These are phyloP conservation scores for Gleditsia sinensis DNA, from an alignment of 306 rosid genomes.

Conservation along the genomic window DNA sequence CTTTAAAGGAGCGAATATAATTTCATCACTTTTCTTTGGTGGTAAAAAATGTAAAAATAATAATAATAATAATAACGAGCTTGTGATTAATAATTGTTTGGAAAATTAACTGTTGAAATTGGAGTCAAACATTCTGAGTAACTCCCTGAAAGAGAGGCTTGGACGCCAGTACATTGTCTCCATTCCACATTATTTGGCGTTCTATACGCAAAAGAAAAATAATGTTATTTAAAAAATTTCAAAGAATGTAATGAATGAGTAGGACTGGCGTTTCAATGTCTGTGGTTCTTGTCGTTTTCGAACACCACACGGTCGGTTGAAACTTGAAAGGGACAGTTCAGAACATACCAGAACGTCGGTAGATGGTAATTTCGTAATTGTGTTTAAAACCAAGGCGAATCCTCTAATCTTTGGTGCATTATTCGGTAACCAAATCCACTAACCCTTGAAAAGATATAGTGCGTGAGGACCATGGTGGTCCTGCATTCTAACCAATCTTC, in stretches of 20 bases:
- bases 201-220: too few species aligned
- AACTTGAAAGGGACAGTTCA: neutral
- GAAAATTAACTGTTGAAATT: too few species aligned
- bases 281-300: neutral
- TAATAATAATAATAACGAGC: too few species aligned
- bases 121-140: too few species aligned
- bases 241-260: neutral
- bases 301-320: too few species aligned
- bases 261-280: neutral
- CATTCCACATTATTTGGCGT: too few species aligned
- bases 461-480: conserved; percentile 25
- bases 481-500: neutral
- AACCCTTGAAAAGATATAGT: neutral
- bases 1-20: neutral
- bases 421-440: conserved; percentile 29
- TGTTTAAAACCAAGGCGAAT: neutral
- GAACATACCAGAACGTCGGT: conserved; percentile 2
- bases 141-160: too few species aligned
- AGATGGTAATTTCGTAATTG: conserved; percentile 16
- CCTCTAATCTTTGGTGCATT: neutral
- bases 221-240: neutral
- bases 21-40: neutral
- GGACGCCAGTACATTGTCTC: too few species aligned
- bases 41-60: too few species aligned
- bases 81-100: too few species aligned